These are phyloP conservation scores for Rhizomucor pusillus DNA, from an alignment of 371 early-diverging fungal species.

Conservation along the genomic window DNA sequence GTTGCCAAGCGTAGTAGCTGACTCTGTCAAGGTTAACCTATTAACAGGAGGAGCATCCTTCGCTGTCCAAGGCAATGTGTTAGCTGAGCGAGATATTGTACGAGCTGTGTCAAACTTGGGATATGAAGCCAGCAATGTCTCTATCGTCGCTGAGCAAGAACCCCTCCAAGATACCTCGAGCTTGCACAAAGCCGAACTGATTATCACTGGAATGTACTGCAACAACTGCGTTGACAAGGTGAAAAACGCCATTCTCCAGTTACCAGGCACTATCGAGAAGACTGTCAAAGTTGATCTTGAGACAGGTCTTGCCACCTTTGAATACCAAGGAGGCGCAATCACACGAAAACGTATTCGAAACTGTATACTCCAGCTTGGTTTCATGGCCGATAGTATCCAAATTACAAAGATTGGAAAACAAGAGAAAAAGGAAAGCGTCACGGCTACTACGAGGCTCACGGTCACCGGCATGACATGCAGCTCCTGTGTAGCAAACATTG, in stretches of 20 bases:
- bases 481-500: conserved; percentile 77
- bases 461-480: conserved; percentile 85
- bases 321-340: conserved; percentile 28
- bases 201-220: conserved; percentile 70
- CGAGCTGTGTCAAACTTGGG: conserved; percentile 59
- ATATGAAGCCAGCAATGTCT: conserved; percentile 50
- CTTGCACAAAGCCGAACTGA: conserved; percentile 26
- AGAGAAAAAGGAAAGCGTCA: conserved; percentile 5
- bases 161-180: neutral
- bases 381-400: conserved; percentile 53
- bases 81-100: conserved; percentile 33
- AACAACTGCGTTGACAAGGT: conserved; percentile 60
- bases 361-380: conserved; percentile 44
- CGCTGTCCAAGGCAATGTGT: conserved; percentile 26
- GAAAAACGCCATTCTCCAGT: conserved; percentile 31
- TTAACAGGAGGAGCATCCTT: conserved; percentile 46
- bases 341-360: conserved; percentile 38
- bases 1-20: conserved; percentile 54
- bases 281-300: conserved; percentile 45
- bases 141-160: conserved; percentile 21
- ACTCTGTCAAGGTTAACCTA: conserved; percentile 38
- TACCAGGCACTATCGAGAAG: conserved; percentile 32
- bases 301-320: conserved; percentile 45
- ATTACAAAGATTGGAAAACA: conserved; percentile 27
- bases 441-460: conserved; percentile 39